These are phyloP conservation scores for Luffa acutangula DNA, from an alignment of 306 rosid species.

Conservation along the genomic window DNA sequence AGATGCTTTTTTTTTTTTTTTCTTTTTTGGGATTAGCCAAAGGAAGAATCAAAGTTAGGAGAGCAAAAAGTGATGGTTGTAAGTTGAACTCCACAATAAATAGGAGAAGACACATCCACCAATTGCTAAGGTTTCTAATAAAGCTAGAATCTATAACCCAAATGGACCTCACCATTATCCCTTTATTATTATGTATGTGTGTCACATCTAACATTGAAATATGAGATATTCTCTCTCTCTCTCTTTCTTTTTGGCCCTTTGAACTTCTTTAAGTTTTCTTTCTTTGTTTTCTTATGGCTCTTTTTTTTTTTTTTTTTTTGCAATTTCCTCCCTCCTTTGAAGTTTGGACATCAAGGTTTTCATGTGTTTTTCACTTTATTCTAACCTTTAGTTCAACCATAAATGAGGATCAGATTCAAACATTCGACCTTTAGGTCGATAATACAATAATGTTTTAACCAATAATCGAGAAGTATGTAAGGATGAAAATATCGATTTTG, in stretches of 20 bases:
- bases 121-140: slow-evolving; percentile 9
- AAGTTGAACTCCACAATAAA: background rate
- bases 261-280: background rate
- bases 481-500: too few species aligned
- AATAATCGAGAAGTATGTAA: too few species aligned
- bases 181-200: background rate
- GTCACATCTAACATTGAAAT: slow-evolving; percentile 4
- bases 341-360: background rate
- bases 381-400: too few species aligned
- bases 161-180: slow-evolving; percentile 21
- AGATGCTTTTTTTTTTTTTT: background rate
- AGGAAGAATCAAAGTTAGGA: background rate
- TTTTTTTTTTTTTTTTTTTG: background rate
- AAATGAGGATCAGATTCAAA: too few species aligned
- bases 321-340: background rate
- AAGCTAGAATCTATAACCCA: slow-evolving; percentile 7
- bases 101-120: slow-evolving; percentile 8
- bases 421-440: too few species aligned
- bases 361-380: too few species aligned
- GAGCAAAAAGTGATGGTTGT: background rate
- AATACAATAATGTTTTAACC: too few species aligned
- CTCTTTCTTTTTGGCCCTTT: background rate
- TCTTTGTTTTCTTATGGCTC: background rate
- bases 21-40: background rate
- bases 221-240: slow-evolving; percentile 13